These are phyloP conservation scores for Nemania abortiva DNA, from an alignment of 2,329 filamentous ascomycete genomes.

Conservation along the genomic window DNA sequence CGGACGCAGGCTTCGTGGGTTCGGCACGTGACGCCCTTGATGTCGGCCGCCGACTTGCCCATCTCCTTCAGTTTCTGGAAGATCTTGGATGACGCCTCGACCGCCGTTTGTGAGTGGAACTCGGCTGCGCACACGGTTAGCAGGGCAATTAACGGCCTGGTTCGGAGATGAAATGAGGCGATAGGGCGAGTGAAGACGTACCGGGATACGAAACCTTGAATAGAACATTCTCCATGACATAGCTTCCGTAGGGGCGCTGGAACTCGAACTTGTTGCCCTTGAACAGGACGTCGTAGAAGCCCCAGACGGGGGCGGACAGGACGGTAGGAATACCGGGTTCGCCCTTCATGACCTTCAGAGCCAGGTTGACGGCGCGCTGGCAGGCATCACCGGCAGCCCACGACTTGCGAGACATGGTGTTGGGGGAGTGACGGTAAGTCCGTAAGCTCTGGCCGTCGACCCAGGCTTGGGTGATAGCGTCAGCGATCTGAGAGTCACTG, in stretches of 20 bases:
- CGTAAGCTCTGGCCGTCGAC: conserved; percentile 95
- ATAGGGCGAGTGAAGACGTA: conserved; percentile 56
- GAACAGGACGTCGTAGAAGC: conserved; percentile 99
- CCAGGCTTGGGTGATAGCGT: conserved; percentile 96
- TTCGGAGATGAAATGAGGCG: not conserved
- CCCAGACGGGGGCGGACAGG: conserved; percentile 92
- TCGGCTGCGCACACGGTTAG: conserved; percentile 68
- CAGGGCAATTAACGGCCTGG: not conserved
- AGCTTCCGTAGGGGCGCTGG: conserved; percentile 95
- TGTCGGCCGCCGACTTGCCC: conserved; percentile 93
- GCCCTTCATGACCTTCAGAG: conserved; percentile 89
- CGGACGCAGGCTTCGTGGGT: conserved; percentile 98
- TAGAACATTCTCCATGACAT: conserved; percentile 99
- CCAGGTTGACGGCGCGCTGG: conserved; percentile 92
- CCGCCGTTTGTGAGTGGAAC: conserved; percentile 98
- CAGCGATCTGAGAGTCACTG: conserved; percentile 88
- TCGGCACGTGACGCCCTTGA: conserved; percentile 92
- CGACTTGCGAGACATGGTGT: conserved; percentile 99
- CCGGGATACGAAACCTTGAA: conserved; percentile 99
- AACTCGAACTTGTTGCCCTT: conserved; percentile 96
- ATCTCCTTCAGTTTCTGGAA: conserved; percentile 82
- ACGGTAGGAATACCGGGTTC: conserved; percentile 93
- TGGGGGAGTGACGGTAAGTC: conserved; percentile 96
- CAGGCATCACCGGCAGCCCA: conserved; percentile 99
- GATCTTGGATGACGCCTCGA: conserved; percentile 92